phyloP scores from a whole-genome alignment of 163 green algal species.

The Scenedesmus sp. region DNA sequence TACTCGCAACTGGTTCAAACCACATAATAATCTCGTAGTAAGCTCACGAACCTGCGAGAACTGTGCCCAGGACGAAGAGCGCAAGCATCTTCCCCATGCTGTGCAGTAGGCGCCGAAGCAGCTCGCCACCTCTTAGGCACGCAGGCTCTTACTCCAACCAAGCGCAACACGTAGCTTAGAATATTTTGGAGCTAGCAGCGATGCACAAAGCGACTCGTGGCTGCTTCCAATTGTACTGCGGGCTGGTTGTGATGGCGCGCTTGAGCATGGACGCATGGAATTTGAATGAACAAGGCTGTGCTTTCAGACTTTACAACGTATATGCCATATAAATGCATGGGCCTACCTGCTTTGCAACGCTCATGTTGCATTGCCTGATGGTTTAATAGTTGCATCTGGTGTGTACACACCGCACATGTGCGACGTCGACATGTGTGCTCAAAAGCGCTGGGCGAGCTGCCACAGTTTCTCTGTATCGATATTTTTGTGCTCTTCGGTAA shows the following conservation, averaged over 20 bases:
- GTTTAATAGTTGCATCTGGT: neutral
- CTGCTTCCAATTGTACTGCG: neutral
- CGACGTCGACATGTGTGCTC: too few relatives aligned
- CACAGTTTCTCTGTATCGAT: too few relatives aligned
- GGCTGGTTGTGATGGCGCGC: neutral
- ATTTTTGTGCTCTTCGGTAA: too few relatives aligned
- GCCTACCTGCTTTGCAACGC: neutral
- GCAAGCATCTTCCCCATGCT: slow-evolving; percentile 1
- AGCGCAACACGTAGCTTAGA: neutral
- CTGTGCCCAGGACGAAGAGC: neutral
- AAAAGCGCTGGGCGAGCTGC: too few relatives aligned
- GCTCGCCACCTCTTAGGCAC: neutral
- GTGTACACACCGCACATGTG: too few relatives aligned
- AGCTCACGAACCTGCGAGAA: neutral
- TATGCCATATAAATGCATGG: neutral
- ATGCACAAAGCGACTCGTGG: neutral
- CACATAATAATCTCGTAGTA: too few relatives aligned
- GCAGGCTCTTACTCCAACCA: neutral
- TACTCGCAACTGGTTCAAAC: neutral
- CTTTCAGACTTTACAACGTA: neutral
- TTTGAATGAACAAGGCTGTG: neutral
- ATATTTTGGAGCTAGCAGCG: neutral
- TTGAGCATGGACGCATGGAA: neutral
- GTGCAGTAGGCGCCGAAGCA: neutral
- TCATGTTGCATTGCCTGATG: neutral